Percentiles rank a stretch among this genome's conserved stretches.
phyloP scores from a whole-genome alignment of 495 filamentous ascomycete genomes.

The Penicillium steckii region DNA sequence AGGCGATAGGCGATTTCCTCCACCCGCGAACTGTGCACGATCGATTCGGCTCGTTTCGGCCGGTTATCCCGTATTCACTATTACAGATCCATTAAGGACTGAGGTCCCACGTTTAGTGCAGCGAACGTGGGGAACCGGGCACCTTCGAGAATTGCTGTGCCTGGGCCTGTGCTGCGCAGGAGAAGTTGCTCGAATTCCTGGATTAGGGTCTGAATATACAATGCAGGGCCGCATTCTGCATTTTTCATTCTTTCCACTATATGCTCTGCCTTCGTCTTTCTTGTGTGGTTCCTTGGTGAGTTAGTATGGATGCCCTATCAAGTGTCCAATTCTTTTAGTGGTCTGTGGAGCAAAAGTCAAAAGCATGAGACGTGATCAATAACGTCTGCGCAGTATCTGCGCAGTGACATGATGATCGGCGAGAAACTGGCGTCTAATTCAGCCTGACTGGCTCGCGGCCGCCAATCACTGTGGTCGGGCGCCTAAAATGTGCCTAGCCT shows the following conservation, averaged over 20 bases:
- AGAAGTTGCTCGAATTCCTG: too few relatives aligned
- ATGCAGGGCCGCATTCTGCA: neutral
- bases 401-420: slow-evolving; percentile 7
- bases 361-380: neutral
- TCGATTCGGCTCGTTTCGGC: slow-evolving; percentile 12
- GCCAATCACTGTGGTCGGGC: slow-evolving; percentile 20
- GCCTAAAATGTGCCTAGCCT: slow-evolving; percentile 20
- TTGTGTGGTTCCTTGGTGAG: too few relatives aligned
- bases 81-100: neutral
- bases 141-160: too few relatives aligned
- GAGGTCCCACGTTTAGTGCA: slow-evolving; percentile 7
- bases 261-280: too few relatives aligned
- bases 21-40: slow-evolving; percentile 17
- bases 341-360: too few relatives aligned
- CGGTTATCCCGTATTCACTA: too few relatives aligned
- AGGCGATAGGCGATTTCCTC: neutral
- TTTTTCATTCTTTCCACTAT: neutral
- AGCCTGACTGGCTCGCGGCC: slow-evolving; percentile 10
- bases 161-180: too few relatives aligned
- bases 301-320: too few relatives aligned
- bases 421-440: slow-evolving; percentile 19
- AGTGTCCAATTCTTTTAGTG: too few relatives aligned
- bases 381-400: neutral
- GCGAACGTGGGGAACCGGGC: slow-evolving; percentile 17
- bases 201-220: too few relatives aligned